Conservation (phyloP, 331 rosid species). For the Erythrophleum ivorense region DNA sequence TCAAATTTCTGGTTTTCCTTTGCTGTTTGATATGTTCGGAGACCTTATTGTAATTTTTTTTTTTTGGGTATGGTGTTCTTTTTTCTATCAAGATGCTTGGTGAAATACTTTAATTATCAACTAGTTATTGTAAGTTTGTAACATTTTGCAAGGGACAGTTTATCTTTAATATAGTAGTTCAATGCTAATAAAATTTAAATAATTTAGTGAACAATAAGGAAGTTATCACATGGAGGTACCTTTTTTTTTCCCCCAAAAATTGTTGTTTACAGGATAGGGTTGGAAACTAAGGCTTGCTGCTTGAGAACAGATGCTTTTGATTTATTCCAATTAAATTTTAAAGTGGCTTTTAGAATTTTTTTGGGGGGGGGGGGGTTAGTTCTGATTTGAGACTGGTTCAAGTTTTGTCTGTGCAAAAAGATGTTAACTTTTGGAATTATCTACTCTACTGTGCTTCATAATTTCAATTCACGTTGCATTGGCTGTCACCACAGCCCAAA, state of each 20-base stretch:
- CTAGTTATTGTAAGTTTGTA: constrained; percentile 2
- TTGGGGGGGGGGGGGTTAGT: not conserved
- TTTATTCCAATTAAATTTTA: constrained; percentile 17
- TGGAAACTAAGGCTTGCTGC: constrained; percentile 1
- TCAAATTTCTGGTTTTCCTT: not conserved
- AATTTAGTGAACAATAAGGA: not conserved
- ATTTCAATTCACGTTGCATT: not conserved
- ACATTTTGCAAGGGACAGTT: not conserved
- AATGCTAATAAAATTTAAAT: not conserved
- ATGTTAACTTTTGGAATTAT: not conserved
- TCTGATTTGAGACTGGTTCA: not conserved
- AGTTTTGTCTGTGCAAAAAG: not conserved
- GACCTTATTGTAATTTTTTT: not conserved
- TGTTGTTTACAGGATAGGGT: not conserved
- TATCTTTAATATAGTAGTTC: constrained; percentile 8
- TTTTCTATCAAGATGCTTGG: not conserved
- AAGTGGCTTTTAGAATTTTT: not conserved
- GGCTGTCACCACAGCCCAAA: not conserved
- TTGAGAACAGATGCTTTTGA: constrained; percentile 12
- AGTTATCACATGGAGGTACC: not conserved
- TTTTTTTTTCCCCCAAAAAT: too few species aligned
- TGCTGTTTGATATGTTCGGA: not conserved
- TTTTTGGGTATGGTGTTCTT: not conserved
- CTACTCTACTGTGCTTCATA: not conserved
- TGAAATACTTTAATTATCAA: constrained; percentile 13